These are phyloP conservation scores for Eutrema japonicum DNA, from an alignment of 345 rosid species.

Conservation along the genomic window DNA sequence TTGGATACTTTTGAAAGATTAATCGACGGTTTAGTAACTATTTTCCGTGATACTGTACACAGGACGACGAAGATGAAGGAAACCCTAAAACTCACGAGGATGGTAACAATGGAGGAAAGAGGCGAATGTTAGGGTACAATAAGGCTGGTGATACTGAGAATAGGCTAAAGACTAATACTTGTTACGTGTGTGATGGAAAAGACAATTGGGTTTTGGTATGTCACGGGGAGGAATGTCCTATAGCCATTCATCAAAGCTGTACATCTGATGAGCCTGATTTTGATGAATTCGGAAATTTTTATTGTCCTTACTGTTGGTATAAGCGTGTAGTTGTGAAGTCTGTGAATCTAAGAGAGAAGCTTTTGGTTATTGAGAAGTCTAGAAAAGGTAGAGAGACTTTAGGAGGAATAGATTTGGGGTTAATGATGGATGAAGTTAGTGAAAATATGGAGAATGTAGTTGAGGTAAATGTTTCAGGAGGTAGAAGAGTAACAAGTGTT, in stretches of 20 bases:
- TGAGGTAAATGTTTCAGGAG: slow-evolving; percentile 20
- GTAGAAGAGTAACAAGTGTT: background rate
- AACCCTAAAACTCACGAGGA: slow-evolving; percentile 27
- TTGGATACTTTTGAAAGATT: background rate
- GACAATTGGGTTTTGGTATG: slow-evolving; percentile 52
- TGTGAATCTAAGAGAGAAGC: slow-evolving; percentile 43
- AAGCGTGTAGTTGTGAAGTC: slow-evolving; percentile 44
- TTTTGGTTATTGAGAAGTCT: slow-evolving; percentile 39
- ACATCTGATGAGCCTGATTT: slow-evolving; percentile 37
- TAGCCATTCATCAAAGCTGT: slow-evolving; percentile 56
- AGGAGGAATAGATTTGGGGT: slow-evolving; percentile 16
- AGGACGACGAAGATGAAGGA: slow-evolving; percentile 37
- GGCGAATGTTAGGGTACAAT: too few species aligned
- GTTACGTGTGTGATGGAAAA: slow-evolving; percentile 45
- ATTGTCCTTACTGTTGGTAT: slow-evolving; percentile 70
- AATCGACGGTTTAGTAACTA: background rate
- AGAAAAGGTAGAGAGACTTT: slow-evolving; percentile 33
- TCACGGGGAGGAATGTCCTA: slow-evolving; percentile 47
- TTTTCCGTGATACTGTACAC: background rate
- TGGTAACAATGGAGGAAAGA: background rate
- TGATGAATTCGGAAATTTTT: slow-evolving; percentile 58
- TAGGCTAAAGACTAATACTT: slow-evolving; percentile 35
- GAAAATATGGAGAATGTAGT: slow-evolving; percentile 12
- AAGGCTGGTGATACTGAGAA: background rate
- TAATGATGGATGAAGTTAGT: background rate